These are phyloP conservation scores for Globisporangium paddicum DNA, from an alignment of 352 stramenopile genomes.

Conservation along the genomic window DNA sequence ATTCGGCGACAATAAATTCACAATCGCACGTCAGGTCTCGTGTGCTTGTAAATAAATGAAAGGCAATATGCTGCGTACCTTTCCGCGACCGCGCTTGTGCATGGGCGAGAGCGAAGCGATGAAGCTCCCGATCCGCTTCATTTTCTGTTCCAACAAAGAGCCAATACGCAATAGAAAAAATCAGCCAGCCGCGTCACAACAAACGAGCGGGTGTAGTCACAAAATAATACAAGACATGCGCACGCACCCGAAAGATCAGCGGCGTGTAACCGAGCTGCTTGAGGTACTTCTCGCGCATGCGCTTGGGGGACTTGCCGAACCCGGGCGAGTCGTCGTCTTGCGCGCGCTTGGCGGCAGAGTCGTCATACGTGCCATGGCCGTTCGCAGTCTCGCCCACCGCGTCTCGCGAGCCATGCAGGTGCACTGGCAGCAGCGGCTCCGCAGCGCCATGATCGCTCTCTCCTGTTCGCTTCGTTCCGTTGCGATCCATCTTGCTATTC, in stretches of 20 bases:
- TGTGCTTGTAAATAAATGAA: not conserved
- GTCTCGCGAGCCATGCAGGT: constrained; percentile 25
- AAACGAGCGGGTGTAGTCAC: not conserved
- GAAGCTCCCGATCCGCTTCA: constrained; percentile 67
- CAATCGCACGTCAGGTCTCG: not conserved
- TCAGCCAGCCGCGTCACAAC: not conserved
- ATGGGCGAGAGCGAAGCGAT: constrained; percentile 73
- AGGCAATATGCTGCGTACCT: not conserved
- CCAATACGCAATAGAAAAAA: not conserved
- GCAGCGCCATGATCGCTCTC: constrained; percentile 15
- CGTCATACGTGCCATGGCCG: constrained; percentile 16
- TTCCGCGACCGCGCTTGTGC: constrained; percentile 23
- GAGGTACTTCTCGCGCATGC: constrained; percentile 60
- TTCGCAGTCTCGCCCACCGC: constrained; percentile 11
- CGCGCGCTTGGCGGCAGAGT: not conserved
- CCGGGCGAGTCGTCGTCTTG: constrained; percentile 7
- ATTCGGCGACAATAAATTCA: not conserved
- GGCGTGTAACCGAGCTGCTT: constrained; percentile 76
- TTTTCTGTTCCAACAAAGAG: constrained; percentile 30
- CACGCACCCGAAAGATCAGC: constrained; percentile 68
- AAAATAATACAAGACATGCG: not conserved
- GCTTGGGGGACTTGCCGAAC: constrained; percentile 30
- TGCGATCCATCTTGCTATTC: constrained; percentile 6
- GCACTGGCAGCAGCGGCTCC: constrained; percentile 52
- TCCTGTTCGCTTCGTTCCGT: not conserved